Evolutionary conservation across 23 red algal genomes (phyloP).

Genomic region (Gracilaria vermiculophylla): DNA sequence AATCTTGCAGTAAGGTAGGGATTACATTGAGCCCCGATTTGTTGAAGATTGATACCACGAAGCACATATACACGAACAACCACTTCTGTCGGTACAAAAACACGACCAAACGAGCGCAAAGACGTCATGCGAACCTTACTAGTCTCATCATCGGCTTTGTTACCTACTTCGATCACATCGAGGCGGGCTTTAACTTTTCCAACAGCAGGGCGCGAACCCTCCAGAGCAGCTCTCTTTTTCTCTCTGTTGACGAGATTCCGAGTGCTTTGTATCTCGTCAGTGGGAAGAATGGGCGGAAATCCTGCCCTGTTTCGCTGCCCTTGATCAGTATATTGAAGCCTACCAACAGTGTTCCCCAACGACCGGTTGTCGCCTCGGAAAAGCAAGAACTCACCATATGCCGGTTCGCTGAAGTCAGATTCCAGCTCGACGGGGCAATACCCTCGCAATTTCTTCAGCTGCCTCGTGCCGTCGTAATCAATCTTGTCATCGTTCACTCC

Average conservation of each 20-base stretch:
- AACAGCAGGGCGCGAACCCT: constrained; percentile 67
- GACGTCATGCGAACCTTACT: constrained; percentile 58
- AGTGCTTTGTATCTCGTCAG: constrained; percentile 50
- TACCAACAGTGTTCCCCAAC: constrained; percentile 54
- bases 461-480: constrained; percentile 68
- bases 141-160: constrained; percentile 32
- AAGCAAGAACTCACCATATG: constrained; percentile 82
- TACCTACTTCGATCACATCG: constrained; percentile 66
- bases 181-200: constrained; percentile 74
- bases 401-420: constrained; percentile 71
- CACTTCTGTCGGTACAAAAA: constrained; percentile 75
- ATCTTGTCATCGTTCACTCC: constrained; percentile 39
- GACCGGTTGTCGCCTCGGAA: constrained; percentile 82
- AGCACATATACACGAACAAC: constrained; percentile 84
- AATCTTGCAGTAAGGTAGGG: constrained; percentile 69
- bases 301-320: constrained; percentile 1
- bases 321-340: constrained; percentile 13
- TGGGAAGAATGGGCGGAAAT: constrained; percentile 56
- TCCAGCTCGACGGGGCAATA: constrained; percentile 82
- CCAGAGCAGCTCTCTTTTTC: constrained; percentile 51
- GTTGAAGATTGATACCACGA: constrained; percentile 71
- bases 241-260: constrained; percentile 33
- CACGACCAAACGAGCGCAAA: constrained; percentile 70
- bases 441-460: constrained; percentile 62
- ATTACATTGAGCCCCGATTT: constrained; percentile 68